Base-by-base conservation (phyloP, 371 early-diverging fungal species). In the Actinomortierella ambigua region DNA sequence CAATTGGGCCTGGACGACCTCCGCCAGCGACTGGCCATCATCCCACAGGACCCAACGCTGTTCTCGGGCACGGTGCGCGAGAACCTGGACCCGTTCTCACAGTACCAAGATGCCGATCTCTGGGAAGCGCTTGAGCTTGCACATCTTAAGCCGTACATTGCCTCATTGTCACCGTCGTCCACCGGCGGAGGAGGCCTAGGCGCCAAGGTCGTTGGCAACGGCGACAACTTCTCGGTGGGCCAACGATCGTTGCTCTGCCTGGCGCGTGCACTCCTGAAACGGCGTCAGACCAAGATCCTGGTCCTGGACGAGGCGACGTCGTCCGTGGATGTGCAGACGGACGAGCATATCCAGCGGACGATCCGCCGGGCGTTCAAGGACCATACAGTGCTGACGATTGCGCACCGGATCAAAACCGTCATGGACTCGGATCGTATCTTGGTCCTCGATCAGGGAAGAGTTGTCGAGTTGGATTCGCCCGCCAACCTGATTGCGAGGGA, bases 241-340 rank as follows among this genome's bases (percentile, higher is more conserved):
- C 92, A 96, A 65, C 81, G 90, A 20, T 96, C 96, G 75, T 80
- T 96, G 66, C 83, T 97, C 63, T 87, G 91, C 20, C 78, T 96
- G n/a, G 92, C 93, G 7, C 87, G 96, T 50, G 94, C 95, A 2
- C 78, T 95, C 17, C 80, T 95, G 18, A 82, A 85, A 56, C 80
- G 83, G 42, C 86, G 90, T 46, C 83, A 85, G 14, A 84, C 91
- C 5, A 59, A 85, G 47, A 77, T 91, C 52, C 85, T 95, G 48
- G 80, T 97, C 48, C 77, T 97, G 76, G 96, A 96, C 63, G 95
- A 94, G 64, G 91, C 95, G 1, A 94, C 95, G 0, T 86, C 93
- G 0, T 87, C 84, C 3, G 86, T 95, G 27, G 95, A 95, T 68
- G 78, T 85, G 55, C 85, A 87, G 49, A 89, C 93, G 9, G 93